Evolutionary conservation across 2,329 filamentous ascomycete genomes (phyloP).

Genomic region (Apiospora koreana): DNA sequence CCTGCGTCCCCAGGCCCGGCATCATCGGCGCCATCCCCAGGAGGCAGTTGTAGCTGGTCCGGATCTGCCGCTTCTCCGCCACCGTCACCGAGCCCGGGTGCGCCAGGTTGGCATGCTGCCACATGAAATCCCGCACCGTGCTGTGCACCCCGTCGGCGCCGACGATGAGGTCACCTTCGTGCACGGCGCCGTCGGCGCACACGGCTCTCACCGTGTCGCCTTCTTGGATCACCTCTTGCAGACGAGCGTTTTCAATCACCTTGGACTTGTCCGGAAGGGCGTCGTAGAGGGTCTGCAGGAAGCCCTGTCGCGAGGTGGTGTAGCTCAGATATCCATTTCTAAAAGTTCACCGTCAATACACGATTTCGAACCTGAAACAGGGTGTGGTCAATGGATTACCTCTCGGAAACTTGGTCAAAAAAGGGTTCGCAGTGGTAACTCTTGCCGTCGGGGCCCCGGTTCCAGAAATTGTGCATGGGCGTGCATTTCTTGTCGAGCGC

Average conservation of each 20-base stretch:
- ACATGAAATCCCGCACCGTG: neutral
- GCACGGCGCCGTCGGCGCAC: neutral
- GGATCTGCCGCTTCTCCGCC: constrained; percentile 18
- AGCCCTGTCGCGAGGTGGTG: neutral
- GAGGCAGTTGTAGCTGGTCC: neutral
- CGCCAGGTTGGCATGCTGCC: constrained; percentile 14
- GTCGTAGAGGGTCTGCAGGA: neutral
- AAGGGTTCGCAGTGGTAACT: neutral
- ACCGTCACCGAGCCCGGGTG: constrained; percentile 17
- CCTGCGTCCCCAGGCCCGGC: neutral
- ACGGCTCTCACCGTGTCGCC: neutral
- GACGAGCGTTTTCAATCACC: neutral
- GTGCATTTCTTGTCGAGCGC: neutral
- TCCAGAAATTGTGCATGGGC: neutral
- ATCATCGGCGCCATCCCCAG: neutral
- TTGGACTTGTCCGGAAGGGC: neutral
- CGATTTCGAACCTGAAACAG: neutral
- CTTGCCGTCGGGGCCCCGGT: neutral
- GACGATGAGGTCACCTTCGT: neutral
- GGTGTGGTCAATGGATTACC: neutral
- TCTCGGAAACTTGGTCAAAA: neutral
- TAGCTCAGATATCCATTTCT: neutral
- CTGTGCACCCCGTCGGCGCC: neutral
- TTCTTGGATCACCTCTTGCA: neutral
- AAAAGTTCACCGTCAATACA: neutral